These are phyloP conservation scores for Diplodia corticola DNA, from an alignment of 2,329 filamentous ascomycete genomes.

Conservation along the genomic window DNA sequence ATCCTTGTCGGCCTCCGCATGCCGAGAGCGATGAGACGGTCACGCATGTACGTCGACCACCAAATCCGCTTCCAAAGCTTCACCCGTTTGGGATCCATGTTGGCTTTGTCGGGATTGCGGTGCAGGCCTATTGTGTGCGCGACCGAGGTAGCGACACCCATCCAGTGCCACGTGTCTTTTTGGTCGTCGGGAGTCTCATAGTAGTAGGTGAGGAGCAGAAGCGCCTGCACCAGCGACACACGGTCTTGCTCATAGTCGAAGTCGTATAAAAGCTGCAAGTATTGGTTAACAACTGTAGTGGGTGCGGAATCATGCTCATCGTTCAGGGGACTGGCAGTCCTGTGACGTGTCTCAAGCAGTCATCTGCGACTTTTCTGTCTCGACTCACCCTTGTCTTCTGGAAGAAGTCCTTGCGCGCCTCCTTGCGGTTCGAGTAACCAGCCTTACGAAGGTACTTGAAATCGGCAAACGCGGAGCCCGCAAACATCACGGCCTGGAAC, in stretches of 20 bases:
- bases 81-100: constrained; percentile 71
- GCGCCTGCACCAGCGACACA: constrained; percentile 81
- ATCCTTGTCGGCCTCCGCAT: constrained; percentile 92
- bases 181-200: constrained; percentile 96
- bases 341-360: not conserved
- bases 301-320: constrained; percentile 10
- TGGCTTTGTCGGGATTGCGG: constrained; percentile 76
- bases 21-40: constrained; percentile 86
- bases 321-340: not conserved
- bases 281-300: constrained; percentile 19
- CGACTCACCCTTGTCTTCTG: constrained; percentile 74
- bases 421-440: constrained; percentile 76
- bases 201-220: constrained; percentile 95
- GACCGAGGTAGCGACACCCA: constrained; percentile 90
- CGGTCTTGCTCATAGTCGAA: constrained; percentile 94
- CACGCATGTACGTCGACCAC: constrained; percentile 97
- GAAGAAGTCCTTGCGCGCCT: constrained; percentile 85
- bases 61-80: constrained; percentile 93
- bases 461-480: constrained; percentile 84
- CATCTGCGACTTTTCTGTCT: not conserved
- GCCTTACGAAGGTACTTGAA: constrained; percentile 73
- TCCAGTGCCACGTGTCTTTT: constrained; percentile 98
- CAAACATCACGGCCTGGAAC: constrained; percentile 95
- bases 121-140: constrained; percentile 93
- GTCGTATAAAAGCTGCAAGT: constrained; percentile 74